Evolutionary conservation across 2,329 filamentous ascomycete genomes (phyloP), one percentile per base, ranked within the genome.

Genomic region (Fusarium poae): DNA sequence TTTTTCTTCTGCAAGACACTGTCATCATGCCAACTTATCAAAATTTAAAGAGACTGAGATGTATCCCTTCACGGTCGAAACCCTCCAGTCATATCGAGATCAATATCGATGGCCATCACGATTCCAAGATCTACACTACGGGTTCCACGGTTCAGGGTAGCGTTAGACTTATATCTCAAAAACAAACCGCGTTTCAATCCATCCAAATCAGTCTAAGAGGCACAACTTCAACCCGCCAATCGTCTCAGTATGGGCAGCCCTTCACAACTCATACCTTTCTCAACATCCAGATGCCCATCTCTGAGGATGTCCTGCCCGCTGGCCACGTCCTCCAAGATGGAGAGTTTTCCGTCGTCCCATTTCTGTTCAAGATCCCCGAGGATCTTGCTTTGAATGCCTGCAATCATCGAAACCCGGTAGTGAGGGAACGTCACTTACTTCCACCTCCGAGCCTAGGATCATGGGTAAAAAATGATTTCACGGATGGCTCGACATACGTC

Each of bases 171-270:
- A 35, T 4, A 21, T 1, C 40, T 13, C 29, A 11, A 0, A 3
- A 6, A 6, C n/a, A 35, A 29, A 37, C 23, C 13, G 3, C 23
- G 3, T 37, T 42, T 1, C 57, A 35, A 6, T 44, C 57, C 13
- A 6, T 62, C 9, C 45, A 62, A 6, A 6, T 62, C 27, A 9
- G 18, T 30, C 15, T 62, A 0, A 62, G 34, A 35, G 59, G 59
- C 21, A 62, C 11, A 4, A 53, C 32, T 13, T 40, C 46, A 21
- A 62, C 46, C 4, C 27, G 35, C 9, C 59, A 62, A 16, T 45
- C 29, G 10, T 54, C 30, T 5, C 59, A 62, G 20, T 62, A 62
- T 23, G 27, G 56, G 6, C 34, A 34, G 3, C 57, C 59, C 3
- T 45, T 61, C 2, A 21, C 5, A 13, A 46, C 29, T 1, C 57